A percentile compares a stretch with the other conserved stretches of the same genome.
Evolutionary conservation across 139 green algal species (phyloP).

Genomic region (Coccomyxa sp.): DNA sequence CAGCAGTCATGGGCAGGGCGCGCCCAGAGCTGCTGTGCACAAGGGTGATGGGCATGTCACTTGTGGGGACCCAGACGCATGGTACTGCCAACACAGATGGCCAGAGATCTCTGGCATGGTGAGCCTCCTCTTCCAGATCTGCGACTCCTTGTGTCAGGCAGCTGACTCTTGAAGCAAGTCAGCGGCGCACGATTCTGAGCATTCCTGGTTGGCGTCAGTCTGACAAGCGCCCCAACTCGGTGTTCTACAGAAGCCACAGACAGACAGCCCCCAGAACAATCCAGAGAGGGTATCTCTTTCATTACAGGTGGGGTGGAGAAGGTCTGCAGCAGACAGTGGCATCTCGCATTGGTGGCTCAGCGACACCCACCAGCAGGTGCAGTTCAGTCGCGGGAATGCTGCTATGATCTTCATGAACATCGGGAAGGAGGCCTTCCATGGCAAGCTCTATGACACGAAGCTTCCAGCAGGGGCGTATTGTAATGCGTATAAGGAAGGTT

Average conservation of each 20-base stretch:
- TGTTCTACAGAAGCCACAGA: not conserved
- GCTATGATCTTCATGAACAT: not conserved
- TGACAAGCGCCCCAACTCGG: not conserved
- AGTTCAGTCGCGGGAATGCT: not conserved
- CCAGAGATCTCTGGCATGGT: not conserved
- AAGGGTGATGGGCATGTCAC: not conserved
- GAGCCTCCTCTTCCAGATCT: not conserved
- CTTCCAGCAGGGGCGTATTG: not conserved
- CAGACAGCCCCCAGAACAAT: not conserved
- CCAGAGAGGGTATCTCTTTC: not conserved
- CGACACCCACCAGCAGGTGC: not conserved
- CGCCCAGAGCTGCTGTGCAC: not conserved
- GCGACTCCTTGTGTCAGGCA: not conserved
- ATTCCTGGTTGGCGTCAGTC: not conserved
- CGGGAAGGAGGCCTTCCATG: not conserved
- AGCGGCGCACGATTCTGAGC: too few species aligned
- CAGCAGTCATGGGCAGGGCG: not conserved
- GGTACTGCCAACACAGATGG: not conserved
- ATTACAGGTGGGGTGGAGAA: not conserved
- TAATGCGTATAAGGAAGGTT: not conserved
- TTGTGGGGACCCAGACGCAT: not conserved
- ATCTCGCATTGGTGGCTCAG: not conserved
- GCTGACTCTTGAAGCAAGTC: not conserved
- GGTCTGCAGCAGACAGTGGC: not conserved
- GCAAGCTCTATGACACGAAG: not conserved